Evolutionary conservation across 2,329 filamentous ascomycete species (phyloP).

Genomic region (Trichoderma harzianum): DNA sequence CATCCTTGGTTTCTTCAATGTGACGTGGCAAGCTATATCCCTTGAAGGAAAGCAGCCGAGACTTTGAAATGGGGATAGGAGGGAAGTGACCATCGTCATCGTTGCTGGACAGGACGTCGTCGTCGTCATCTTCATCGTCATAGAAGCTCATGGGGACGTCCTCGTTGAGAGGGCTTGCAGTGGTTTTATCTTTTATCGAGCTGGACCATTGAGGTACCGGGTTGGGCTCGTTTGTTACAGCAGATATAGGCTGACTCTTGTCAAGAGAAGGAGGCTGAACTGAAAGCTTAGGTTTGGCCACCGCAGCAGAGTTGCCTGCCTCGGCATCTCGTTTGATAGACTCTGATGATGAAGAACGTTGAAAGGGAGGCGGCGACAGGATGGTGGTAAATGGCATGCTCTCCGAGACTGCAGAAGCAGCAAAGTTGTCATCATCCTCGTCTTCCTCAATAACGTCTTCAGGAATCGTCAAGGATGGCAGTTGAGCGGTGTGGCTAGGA

Average conservation of each 20-base stretch:
- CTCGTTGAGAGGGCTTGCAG: slow-evolving; percentile 38
- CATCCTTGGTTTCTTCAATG: slow-evolving; percentile 24
- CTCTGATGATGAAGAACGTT: slow-evolving; percentile 34
- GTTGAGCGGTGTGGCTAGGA: slow-evolving; percentile 29
- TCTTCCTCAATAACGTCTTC: slow-evolving; percentile 43
- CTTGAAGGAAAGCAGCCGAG: slow-evolving; percentile 26
- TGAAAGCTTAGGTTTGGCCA: background rate
- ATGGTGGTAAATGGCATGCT: slow-evolving; percentile 42
- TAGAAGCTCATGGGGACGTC: slow-evolving; percentile 46
- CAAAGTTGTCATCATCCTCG: slow-evolving; percentile 63
- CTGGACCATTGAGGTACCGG: slow-evolving; percentile 26
- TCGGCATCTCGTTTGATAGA: slow-evolving; percentile 25
- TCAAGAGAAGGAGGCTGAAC: background rate
- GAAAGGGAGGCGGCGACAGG: slow-evolving; percentile 53
- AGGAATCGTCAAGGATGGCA: slow-evolving; percentile 33
- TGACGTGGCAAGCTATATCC: slow-evolving; percentile 48
- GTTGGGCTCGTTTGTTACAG: background rate
- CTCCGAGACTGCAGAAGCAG: slow-evolving; percentile 49
- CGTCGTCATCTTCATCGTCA: slow-evolving; percentile 42
- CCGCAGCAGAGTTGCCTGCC: slow-evolving; percentile 15
- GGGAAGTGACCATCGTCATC: slow-evolving; percentile 31
- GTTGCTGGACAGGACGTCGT: slow-evolving; percentile 36
- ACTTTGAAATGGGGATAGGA: background rate
- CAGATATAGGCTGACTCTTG: slow-evolving; percentile 12
- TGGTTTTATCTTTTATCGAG: slow-evolving; percentile 18